phyloP scores from a whole-genome alignment of 1,284 basidiomycete species.

The Ganoderma resinaceum region DNA sequence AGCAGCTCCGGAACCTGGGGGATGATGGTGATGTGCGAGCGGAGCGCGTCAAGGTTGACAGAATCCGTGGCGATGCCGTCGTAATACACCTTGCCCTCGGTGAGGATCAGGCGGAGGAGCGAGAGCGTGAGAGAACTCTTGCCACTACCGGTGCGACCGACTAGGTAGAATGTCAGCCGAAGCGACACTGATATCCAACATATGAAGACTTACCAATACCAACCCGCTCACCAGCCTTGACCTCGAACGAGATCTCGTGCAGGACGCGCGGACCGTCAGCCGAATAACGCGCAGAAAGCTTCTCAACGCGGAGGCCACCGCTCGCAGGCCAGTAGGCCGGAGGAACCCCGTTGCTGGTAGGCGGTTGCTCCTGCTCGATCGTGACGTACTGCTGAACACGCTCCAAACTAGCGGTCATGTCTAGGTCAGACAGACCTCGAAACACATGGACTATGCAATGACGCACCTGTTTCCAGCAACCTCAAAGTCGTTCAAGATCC shows the following conservation, averaged over 20 bases:
- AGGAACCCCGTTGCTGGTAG: constrained; percentile 58
- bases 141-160: constrained; percentile 70
- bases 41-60: constrained; percentile 67
- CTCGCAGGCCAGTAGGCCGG: constrained; percentile 83
- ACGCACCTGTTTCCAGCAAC: constrained; percentile 53
- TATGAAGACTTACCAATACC: constrained; percentile 66
- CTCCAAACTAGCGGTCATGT: constrained; percentile 28
- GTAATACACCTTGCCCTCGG: constrained; percentile 51
- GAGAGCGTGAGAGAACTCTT: constrained; percentile 53
- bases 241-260: constrained; percentile 53
- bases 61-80: constrained; percentile 42
- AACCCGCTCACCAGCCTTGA: constrained; percentile 58
- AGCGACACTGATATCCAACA: not conserved
- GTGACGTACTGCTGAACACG: constrained; percentile 71
- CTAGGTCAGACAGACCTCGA: not conserved
- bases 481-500: constrained; percentile 65
- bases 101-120: constrained; percentile 53
- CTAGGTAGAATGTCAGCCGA: constrained; percentile 9
- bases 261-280: constrained; percentile 51
- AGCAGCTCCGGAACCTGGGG: constrained; percentile 50
- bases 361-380: constrained; percentile 76
- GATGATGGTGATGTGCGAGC: constrained; percentile 57
- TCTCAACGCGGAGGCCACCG: constrained; percentile 69
- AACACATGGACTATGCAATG: not conserved
- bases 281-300: constrained; percentile 65